Evolutionary conservation across 306 rosid genomes (phyloP).

Genomic region (Cyamopsis tetragonoloba): DNA sequence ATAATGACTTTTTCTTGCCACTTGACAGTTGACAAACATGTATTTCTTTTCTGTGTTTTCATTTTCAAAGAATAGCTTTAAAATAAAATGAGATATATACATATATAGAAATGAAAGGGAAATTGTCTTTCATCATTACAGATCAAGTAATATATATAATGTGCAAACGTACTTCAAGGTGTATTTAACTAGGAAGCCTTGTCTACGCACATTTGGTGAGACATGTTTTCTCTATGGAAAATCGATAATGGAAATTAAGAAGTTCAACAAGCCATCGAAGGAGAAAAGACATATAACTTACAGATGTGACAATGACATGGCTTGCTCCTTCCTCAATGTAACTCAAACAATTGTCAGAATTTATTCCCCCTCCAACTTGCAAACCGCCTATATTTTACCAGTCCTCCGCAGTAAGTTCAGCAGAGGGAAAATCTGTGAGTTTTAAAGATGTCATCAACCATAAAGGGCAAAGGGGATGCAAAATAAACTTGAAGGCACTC

Average conservation of each 20-base stretch:
- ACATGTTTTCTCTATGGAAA: slow-evolving; percentile 12
- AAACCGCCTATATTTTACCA: slow-evolving; percentile 65
- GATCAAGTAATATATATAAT: background rate
- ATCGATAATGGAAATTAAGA: background rate
- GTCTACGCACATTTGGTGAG: background rate
- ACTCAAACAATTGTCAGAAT: slow-evolving; percentile 69
- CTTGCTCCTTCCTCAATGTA: slow-evolving; percentile 90
- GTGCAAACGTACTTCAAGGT: background rate
- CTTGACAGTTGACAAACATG: slow-evolving; percentile 14
- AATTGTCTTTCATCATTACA: background rate
- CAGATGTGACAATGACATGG: slow-evolving; percentile 95
- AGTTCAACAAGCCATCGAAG: background rate
- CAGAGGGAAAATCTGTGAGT: slow-evolving; percentile 58
- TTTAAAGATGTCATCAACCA: slow-evolving; percentile 44
- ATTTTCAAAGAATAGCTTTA: background rate
- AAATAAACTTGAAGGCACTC: too few relatives aligned
- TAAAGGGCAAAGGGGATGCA: slow-evolving; percentile 21
- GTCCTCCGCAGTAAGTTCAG: slow-evolving; percentile 64
- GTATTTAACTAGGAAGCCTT: background rate
- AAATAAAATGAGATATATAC: background rate
- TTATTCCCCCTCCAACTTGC: slow-evolving; percentile 98
- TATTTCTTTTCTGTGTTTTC: background rate
- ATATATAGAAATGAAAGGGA: background rate
- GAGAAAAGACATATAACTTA: slow-evolving; percentile 32
- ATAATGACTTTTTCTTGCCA: background rate